Evolutionary conservation across 352 stramenopile species (phyloP).

Genomic region (Globisporangium camurandrum): DNA sequence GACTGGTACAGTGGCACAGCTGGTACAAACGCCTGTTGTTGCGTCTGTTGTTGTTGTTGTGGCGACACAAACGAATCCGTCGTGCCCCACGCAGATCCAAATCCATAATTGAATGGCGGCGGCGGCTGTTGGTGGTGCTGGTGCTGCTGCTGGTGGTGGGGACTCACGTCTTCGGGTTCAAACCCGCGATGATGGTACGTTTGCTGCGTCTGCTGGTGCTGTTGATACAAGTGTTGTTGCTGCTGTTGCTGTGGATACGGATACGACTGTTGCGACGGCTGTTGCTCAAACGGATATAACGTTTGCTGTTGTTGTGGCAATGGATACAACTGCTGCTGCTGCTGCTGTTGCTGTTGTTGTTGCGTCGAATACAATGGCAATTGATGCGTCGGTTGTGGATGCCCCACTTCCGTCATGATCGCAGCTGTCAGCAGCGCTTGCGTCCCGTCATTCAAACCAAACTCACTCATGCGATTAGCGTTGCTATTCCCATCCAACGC

Average conservation of each 20-base stretch:
- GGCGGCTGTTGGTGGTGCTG: too few relatives aligned
- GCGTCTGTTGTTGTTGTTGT: too few relatives aligned
- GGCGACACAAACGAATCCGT: constrained; percentile 10
- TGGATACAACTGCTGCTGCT: constrained; percentile 13
- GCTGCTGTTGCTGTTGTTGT: constrained; percentile 24
- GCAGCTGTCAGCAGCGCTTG: constrained; percentile 59
- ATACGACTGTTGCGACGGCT: constrained; percentile 22
- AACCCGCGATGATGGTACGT: constrained; percentile 51
- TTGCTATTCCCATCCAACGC: constrained; percentile 13
- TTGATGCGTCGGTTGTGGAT: constrained; percentile 22
- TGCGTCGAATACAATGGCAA: constrained; percentile 8
- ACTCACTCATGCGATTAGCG: constrained; percentile 21
- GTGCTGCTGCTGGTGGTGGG: constrained; percentile 11
- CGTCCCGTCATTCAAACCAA: constrained; percentile 45
- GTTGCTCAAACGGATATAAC: constrained; percentile 18
- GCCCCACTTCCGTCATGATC: constrained; percentile 62
- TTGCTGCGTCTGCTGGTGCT: constrained; percentile 11
- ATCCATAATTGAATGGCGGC: too few relatives aligned
- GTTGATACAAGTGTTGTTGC: constrained; percentile 12
- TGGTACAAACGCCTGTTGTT: constrained; percentile 9
- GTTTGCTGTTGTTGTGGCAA: constrained; percentile 21
- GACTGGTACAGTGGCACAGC: constrained; percentile 2
- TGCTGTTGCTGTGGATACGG: constrained; percentile 12
- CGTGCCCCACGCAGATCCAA: constrained; percentile 16
- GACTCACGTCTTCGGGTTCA: constrained; percentile 52